Evolutionary conservation across 2,329 filamentous ascomycete genomes (phyloP).

Genomic region (Pyricularia pennisetigena): DNA sequence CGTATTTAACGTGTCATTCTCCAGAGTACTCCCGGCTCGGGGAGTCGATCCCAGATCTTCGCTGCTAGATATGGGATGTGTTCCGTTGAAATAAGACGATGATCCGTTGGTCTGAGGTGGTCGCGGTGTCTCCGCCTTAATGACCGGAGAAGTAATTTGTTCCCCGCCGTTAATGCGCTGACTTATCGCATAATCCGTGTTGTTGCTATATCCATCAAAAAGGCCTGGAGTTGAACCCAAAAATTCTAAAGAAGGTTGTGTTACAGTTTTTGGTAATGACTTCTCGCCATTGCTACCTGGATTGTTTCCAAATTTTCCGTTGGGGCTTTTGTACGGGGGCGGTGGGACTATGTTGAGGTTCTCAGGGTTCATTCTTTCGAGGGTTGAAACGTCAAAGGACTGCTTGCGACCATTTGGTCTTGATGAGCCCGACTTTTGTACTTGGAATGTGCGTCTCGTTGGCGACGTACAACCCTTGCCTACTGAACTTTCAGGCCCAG

Average conservation of each 20-base stretch:
- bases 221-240: not conserved
- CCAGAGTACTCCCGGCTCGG: not conserved
- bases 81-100: not conserved
- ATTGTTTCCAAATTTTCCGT: not conserved
- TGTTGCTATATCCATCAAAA: not conserved
- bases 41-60: not conserved
- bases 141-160: not conserved
- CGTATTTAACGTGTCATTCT: not conserved
- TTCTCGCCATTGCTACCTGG: not conserved
- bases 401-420: slow-evolving; percentile 31
- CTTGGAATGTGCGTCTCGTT: slow-evolving; percentile 28
- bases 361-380: slow-evolving; percentile 43
- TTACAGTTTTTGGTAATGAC: not conserved
- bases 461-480: slow-evolving; percentile 20
- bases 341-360: slow-evolving; percentile 37
- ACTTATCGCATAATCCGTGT: not conserved
- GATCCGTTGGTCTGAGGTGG: not conserved
- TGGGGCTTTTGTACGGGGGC: slow-evolving; percentile 10
- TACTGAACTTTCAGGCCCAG: slow-evolving; percentile 12
- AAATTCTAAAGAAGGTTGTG: not conserved
- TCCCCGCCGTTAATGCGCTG: not conserved
- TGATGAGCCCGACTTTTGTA: slow-evolving; percentile 29
- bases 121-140: not conserved
- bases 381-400: slow-evolving; percentile 36
- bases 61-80: not conserved